These are phyloP conservation scores for Dalechampia spathulata DNA, from an alignment of 441 rosid genomes.

Conservation along the genomic window DNA sequence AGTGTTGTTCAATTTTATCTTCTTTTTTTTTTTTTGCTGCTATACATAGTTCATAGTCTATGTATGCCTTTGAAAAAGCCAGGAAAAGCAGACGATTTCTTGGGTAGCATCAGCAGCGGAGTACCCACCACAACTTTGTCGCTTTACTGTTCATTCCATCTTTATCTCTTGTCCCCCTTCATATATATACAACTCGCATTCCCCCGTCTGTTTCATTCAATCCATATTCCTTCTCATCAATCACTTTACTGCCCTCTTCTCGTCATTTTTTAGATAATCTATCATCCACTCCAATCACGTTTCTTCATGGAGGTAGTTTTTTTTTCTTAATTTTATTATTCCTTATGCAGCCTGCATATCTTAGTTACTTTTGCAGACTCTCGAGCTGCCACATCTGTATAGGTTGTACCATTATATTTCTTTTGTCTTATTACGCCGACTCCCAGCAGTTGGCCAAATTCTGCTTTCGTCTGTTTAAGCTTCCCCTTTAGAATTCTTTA, in stretches of 20 bases:
- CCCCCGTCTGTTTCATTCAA: conserved; percentile 11
- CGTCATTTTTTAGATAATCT: neutral
- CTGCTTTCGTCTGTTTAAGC: no score
- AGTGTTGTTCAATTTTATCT: conserved; percentile 12
- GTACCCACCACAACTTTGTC: neutral
- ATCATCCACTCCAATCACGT: neutral
- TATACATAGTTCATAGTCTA: neutral
- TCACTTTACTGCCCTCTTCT: neutral
- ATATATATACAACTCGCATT: conserved; percentile 6
- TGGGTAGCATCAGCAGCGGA: conserved; percentile 4
- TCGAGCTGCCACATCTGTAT: no score
- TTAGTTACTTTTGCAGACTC: no score
- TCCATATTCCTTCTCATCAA: neutral
- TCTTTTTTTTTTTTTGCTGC: conserved; percentile 25
- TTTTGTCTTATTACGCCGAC: no score
- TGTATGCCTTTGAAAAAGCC: conserved; percentile 19
- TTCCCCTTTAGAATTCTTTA: no score
- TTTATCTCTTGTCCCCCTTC: conserved; percentile 3
- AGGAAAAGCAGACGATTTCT: conserved; percentile 14
- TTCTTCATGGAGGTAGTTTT: conserved; percentile 14
- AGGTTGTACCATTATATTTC: no score
- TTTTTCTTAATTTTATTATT: neutral
- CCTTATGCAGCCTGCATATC: no score
- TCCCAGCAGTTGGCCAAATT: no score
- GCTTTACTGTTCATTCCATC: conserved; percentile 16